Evolutionary conservation across 208 protist genomes (phyloP).

Genomic region (Acanthamoeba healyi): DNA sequence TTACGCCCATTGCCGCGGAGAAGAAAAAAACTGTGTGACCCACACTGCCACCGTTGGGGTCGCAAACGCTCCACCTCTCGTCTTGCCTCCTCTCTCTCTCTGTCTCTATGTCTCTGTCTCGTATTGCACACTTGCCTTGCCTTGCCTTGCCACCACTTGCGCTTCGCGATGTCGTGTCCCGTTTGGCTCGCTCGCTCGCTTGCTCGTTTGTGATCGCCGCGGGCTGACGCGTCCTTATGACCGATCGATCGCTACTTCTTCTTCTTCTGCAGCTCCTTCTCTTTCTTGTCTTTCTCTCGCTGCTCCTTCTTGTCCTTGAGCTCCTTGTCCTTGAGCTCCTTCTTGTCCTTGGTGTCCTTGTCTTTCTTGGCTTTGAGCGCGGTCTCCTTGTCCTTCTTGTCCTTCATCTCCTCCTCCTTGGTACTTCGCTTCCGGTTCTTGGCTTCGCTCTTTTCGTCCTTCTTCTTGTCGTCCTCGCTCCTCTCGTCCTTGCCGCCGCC

Average conservation of each 20-base stretch:
- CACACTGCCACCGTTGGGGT: too few relatives aligned
- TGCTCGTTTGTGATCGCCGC: too few relatives aligned
- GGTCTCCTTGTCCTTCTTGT: conserved; percentile 2
- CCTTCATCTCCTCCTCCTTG: conserved; percentile 7
- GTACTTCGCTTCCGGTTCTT: conserved; percentile 16
- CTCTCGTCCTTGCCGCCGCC: background rate
- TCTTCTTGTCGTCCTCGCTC: background rate
- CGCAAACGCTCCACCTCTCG: too few relatives aligned
- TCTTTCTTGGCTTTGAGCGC: conserved; percentile 13
- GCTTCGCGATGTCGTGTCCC: too few relatives aligned
- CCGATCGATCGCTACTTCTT: background rate
- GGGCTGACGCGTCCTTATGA: too few relatives aligned
- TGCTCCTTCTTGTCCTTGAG: conserved; percentile 17
- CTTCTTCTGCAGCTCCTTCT: background rate
- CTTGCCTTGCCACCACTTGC: too few relatives aligned
- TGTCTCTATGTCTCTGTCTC: background rate
- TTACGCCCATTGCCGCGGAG: background rate
- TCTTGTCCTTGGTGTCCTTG: conserved; percentile 16
- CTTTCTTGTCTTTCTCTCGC: background rate
- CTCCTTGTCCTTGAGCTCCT: conserved; percentile 26
- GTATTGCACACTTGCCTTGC: too few relatives aligned
- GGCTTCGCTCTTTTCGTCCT: background rate
- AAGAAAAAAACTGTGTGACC: background rate
- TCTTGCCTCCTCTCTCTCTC: background rate
- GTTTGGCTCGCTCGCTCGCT: too few relatives aligned